Evolutionary conservation across 768 basidiomycete genomes (phyloP), one percentile per base, ranked within the genome.

Genomic region (Suillus americanus): DNA sequence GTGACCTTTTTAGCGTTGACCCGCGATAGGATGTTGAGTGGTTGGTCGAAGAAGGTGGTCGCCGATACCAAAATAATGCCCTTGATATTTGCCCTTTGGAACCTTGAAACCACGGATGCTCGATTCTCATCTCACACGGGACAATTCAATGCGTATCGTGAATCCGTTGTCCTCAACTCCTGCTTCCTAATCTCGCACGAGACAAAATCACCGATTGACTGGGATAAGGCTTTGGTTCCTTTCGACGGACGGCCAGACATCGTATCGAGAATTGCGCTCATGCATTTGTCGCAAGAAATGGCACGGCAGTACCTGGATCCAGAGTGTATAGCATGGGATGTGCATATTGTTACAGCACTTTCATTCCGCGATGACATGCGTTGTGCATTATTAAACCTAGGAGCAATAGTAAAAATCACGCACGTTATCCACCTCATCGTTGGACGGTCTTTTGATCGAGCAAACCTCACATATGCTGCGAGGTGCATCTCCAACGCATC

Each of bases 61-160:
- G 23, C 63, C 0, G 74, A 76, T 54, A 70, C 66, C n/a, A 70
- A 68, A 57, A 33, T 75, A 54, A 73, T 76, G 71, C 64, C 60
- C 41, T 57, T 75, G 67, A 73, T 75, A 62, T 73, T 70, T 61
- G 62, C 70, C 35, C 70, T 74, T 18, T 74, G 73, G 73, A 69
- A 68, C 59, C 68, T 74, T 33, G 74, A 75, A 62, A 64, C 70
- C 4, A 35, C 65, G 9, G 68, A 74, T n/a, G 60, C 66, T 3
- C 41, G 64, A 5, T 74, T 76, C 37, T 73, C 67, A 12, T 73
- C 71, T 30, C 68, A 70, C 65, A 63, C 67, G 18, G 37, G 62
- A 20, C 28, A 50, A 50, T n/a, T 43, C 18, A 46, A 38, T 2
- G 45, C 37, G 30, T 64, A 74, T 40, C 73, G 74, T n/a, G 74